phyloP scores from a whole-genome alignment of 2,329 filamentous ascomycete genomes.

The Ploettnerulaceae sp. region DNA sequence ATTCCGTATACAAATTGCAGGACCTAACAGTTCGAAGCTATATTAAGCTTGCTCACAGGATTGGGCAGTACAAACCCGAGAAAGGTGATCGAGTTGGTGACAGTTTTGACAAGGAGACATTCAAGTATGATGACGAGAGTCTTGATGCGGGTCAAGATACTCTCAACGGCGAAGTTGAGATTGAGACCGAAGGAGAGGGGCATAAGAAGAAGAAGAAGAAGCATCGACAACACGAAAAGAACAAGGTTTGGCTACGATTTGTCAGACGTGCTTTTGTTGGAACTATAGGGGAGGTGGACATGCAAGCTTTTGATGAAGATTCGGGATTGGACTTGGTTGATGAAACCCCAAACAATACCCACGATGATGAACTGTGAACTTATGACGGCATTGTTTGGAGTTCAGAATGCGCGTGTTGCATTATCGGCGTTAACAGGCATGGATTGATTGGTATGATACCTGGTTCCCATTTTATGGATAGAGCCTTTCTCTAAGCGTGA shows the following conservation, averaged over 20 bases:
- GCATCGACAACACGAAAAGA: conserved; percentile 51
- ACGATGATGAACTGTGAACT: conserved; percentile 13
- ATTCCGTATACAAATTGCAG: conserved; percentile 66
- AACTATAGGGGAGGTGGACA: conserved; percentile 60
- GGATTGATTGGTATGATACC: conserved; percentile 48
- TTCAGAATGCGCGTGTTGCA: conserved; percentile 5
- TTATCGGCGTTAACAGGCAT: conserved; percentile 32
- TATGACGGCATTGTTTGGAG: conserved; percentile 9
- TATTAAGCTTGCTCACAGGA: conserved; percentile 72
- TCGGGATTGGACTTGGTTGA: conserved; percentile 1
- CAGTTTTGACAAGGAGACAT: conserved; percentile 16
- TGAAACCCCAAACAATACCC: not conserved
- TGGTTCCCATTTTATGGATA: conserved; percentile 2
- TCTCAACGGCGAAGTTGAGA: conserved; percentile 29
- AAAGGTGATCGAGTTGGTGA: conserved; percentile 32
- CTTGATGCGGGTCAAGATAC: conserved; percentile 21
- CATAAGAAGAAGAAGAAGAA: conserved; percentile 44
- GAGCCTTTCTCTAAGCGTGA: not conserved
- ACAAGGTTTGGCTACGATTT: conserved; percentile 74
- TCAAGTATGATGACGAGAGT: conserved; percentile 27
- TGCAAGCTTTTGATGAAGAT: conserved; percentile 37
- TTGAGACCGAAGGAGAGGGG: conserved; percentile 31
- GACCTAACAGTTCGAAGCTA: conserved; percentile 84
- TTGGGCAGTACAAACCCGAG: conserved; percentile 51
- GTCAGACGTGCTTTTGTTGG: conserved; percentile 74